These are phyloP conservation scores for Hibiscus syriacus DNA, from an alignment of 345 rosid genomes.

Conservation along the genomic window DNA sequence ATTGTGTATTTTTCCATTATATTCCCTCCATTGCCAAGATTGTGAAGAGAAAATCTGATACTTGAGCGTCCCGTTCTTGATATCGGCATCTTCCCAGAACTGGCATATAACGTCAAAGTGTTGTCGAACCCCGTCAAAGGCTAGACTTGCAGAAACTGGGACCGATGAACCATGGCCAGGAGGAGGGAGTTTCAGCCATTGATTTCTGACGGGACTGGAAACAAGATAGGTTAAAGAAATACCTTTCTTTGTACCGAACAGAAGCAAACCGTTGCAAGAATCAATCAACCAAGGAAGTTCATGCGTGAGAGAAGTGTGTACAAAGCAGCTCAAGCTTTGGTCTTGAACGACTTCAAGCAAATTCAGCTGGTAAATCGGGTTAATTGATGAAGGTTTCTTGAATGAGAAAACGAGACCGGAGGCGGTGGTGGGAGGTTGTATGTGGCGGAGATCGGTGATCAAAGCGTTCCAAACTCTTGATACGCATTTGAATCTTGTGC, in stretches of 20 bases:
- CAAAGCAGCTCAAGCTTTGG: background rate
- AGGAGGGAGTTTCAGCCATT: background rate
- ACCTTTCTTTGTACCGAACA: background rate
- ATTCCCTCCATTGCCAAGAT: background rate
- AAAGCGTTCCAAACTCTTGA: background rate
- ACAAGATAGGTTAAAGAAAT: background rate
- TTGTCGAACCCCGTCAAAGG: background rate
- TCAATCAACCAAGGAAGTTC: background rate
- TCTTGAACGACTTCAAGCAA: background rate
- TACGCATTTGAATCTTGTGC: background rate
- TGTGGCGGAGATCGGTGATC: background rate
- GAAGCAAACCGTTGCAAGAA: constrained; percentile 9
- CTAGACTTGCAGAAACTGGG: background rate
- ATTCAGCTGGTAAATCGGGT: background rate
- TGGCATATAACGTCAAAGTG: background rate
- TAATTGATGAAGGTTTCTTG: background rate
- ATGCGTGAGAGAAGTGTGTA: background rate
- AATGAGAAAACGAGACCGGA: background rate
- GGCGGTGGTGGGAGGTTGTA: background rate
- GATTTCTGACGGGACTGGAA: background rate
- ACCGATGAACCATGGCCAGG: background rate
- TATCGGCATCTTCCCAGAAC: constrained; percentile 7
- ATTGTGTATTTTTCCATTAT: background rate
- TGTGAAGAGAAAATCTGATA: background rate
- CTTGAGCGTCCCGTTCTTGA: background rate